These are phyloP conservation scores for Taphrina communis DNA, from an alignment of 1,139 yeast genomes.

Conservation along the genomic window DNA sequence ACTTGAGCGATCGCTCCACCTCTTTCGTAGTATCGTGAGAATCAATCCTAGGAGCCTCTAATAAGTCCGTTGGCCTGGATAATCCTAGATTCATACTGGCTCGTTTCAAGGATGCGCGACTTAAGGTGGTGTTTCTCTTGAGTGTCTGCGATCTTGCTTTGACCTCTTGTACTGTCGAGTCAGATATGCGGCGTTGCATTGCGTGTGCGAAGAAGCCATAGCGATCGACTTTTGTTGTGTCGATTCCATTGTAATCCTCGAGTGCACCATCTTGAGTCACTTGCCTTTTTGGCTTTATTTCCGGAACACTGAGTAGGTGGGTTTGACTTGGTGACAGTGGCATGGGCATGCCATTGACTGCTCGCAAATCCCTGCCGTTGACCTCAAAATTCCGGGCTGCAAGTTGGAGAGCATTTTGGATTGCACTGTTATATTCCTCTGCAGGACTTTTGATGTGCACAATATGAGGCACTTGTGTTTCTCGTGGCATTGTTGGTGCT, in stretches of 20 bases:
- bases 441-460: neutral
- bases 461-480: neutral
- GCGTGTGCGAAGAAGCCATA: slow-evolving; percentile 31
- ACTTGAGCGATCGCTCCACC: slow-evolving; percentile 26
- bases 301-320: neutral
- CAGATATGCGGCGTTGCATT: slow-evolving; percentile 21
- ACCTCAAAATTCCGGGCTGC: neutral
- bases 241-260: slow-evolving; percentile 33
- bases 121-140: neutral
- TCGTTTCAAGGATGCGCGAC: slow-evolving; percentile 15
- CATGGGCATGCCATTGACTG: neutral
- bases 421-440: neutral
- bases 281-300: neutral
- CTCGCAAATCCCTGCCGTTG: neutral
- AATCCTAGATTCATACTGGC: slow-evolving; percentile 19
- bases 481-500: neutral
- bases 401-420: neutral
- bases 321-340: neutral
- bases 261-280: neutral
- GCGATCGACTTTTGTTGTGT: slow-evolving; percentile 24
- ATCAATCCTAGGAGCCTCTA: neutral
- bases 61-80: neutral
- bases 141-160: neutral
- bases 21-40: slow-evolving; percentile 1
- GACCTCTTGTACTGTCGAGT: slow-evolving; percentile 11